Evolutionary conservation across 768 basidiomycete genomes (phyloP).

Genomic region (Cytidiella melzeri): DNA sequence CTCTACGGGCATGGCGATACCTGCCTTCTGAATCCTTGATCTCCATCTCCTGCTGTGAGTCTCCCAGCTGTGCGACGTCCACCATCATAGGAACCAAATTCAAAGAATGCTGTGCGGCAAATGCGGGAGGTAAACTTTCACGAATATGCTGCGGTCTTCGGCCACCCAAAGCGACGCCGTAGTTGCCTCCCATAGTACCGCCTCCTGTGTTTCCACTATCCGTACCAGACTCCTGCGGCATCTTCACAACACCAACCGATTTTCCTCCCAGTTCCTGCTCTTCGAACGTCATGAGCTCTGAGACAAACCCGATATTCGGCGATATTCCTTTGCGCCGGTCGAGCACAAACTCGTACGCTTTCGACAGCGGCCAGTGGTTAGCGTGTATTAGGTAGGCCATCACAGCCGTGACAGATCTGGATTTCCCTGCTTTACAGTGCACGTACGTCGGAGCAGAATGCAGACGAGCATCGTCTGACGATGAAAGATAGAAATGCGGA

Average conservation of each 20-base stretch:
- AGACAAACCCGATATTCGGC: constrained; percentile 96
- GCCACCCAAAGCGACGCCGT: constrained; percentile 38
- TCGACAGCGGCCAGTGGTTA: constrained; percentile 92
- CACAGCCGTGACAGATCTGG: constrained; percentile 91
- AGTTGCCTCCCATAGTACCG: constrained; percentile 23
- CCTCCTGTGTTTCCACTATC: constrained; percentile 27
- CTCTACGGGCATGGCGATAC: constrained; percentile 80
- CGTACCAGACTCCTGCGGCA: constrained; percentile 18
- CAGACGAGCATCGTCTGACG: constrained; percentile 81
- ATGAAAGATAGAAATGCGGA: too few relatives aligned
- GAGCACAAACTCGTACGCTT: constrained; percentile 86
- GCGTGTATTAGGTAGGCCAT: constrained; percentile 97
- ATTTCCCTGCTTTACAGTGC: constrained; percentile 95
- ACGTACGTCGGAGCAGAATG: constrained; percentile 90
- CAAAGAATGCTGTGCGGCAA: constrained; percentile 29
- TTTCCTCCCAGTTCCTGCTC: constrained; percentile 82
- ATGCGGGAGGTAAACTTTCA: constrained; percentile 67
- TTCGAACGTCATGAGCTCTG: constrained; percentile 95
- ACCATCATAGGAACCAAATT: constrained; percentile 17
- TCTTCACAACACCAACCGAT: constrained; percentile 58
- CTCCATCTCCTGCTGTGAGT: constrained; percentile 80
- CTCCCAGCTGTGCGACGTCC: constrained; percentile 45
- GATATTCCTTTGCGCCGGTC: constrained; percentile 93
- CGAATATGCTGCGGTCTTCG: constrained; percentile 60
- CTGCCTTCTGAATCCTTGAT: constrained; percentile 80